Evolutionary conservation across 331 rosid genomes (phyloP).

Genomic region (Prunus yedoensis): DNA sequence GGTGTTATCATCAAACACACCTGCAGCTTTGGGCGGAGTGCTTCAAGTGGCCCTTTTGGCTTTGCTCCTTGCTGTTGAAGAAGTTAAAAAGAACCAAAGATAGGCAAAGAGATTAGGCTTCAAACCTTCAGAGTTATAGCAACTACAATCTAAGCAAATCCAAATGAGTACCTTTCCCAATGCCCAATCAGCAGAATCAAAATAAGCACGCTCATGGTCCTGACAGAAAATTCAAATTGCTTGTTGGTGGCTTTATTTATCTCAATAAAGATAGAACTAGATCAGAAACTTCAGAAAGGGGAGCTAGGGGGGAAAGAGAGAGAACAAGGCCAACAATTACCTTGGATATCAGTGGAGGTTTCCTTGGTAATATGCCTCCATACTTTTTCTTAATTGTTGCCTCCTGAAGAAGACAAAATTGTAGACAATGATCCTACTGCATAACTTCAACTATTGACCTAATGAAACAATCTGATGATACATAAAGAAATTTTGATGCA

Average conservation of each 20-base stretch:
- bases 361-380: constrained; percentile 84
- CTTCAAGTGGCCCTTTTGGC: constrained; percentile 99
- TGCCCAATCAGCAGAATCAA: constrained; percentile 99
- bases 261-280: not conserved
- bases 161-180: constrained; percentile 75
- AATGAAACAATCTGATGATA: constrained; percentile 2
- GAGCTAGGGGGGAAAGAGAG: not conserved
- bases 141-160: constrained; percentile 14
- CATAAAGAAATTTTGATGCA: not conserved
- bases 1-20: constrained; percentile 34
- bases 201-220: constrained; percentile 98
- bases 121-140: constrained; percentile 16
- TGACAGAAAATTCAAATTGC: constrained; percentile 34
- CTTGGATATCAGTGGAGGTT: constrained; percentile 95
- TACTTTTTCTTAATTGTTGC: constrained; percentile 76
- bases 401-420: constrained; percentile 56
- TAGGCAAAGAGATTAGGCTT: constrained; percentile 27
- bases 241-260: constrained; percentile 8
- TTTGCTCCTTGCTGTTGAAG: constrained; percentile 78
- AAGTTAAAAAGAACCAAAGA: constrained; percentile 25
- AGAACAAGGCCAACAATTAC: constrained; percentile 30
- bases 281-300: not conserved
- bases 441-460: not conserved
- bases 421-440: constrained; percentile 5
- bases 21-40: constrained; percentile 98